A percentile compares a stretch with the other conserved stretches of the same genome.
Evolutionary conservation across 345 rosid genomes (phyloP).

Genomic region (Ricinus communis): DNA sequence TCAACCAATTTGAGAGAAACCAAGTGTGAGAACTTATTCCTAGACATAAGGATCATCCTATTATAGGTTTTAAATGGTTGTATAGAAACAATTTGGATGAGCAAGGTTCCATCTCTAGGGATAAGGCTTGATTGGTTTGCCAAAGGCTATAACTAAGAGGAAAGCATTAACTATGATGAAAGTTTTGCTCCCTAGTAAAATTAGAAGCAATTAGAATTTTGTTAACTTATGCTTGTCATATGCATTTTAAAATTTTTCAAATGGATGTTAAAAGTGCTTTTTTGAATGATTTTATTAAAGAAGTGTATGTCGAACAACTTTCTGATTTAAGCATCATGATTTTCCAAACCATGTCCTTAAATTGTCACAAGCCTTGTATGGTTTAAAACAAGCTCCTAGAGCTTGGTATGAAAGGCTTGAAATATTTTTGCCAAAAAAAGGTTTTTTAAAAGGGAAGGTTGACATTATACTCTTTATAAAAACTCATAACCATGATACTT

Average conservation of each 20-base stretch:
- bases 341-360: background rate
- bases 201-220: background rate
- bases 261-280: background rate
- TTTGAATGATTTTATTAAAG: no score
- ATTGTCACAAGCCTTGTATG: background rate
- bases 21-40: no score
- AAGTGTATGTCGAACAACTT: background rate
- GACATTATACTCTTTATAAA: no score
- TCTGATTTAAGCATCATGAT: background rate
- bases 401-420: background rate
- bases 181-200: background rate
- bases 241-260: background rate
- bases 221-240: no score
- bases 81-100: background rate
- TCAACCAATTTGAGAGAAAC: no score
- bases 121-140: no score
- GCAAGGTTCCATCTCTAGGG: background rate
- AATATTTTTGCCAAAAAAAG: no score
- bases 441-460: no score
- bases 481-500: no score
- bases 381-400: background rate
- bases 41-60: no score
- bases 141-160: background rate
- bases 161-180: background rate
- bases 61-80: background rate